phyloP scores from a whole-genome alignment of 441 rosid species.

The Dalechampia spathulata region DNA sequence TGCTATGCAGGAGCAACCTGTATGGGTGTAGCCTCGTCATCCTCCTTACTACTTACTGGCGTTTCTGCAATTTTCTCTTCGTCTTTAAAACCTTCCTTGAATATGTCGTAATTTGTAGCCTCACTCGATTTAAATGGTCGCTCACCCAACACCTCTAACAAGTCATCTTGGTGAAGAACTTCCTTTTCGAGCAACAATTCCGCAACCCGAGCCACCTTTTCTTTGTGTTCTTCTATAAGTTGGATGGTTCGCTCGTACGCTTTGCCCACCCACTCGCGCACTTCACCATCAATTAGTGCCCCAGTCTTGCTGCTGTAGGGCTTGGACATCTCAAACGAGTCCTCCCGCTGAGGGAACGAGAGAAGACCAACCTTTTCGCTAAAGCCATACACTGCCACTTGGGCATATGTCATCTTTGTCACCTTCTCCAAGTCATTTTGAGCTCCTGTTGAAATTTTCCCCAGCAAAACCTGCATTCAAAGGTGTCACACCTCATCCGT shows the following conservation, averaged over 20 bases:
- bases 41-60: conserved; percentile 16
- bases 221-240: conserved; percentile 52
- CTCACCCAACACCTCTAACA: conserved; percentile 41
- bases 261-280: conserved; percentile 52
- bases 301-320: conserved; percentile 65
- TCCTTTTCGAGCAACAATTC: conserved; percentile 59
- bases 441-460: conserved; percentile 64
- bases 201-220: conserved; percentile 49
- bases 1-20: conserved; percentile 53
- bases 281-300: conserved; percentile 51
- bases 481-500: neutral
- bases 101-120: conserved; percentile 49
- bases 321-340: conserved; percentile 44
- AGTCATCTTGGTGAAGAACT: conserved; percentile 62
- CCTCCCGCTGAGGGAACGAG: conserved; percentile 53
- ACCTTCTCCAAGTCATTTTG: conserved; percentile 67
- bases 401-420: conserved; percentile 60
- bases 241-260: conserved; percentile 44
- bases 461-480: conserved; percentile 37
- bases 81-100: conserved; percentile 41
- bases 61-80: conserved; percentile 21
- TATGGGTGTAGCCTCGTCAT: conserved; percentile 40
- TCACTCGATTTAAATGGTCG: conserved; percentile 48
- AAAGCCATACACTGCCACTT: conserved; percentile 66
- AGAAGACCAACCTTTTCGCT: conserved; percentile 77